Base-by-base conservation (phyloP, 164 flowering plant species). In the Vitis amurensis region DNA sequence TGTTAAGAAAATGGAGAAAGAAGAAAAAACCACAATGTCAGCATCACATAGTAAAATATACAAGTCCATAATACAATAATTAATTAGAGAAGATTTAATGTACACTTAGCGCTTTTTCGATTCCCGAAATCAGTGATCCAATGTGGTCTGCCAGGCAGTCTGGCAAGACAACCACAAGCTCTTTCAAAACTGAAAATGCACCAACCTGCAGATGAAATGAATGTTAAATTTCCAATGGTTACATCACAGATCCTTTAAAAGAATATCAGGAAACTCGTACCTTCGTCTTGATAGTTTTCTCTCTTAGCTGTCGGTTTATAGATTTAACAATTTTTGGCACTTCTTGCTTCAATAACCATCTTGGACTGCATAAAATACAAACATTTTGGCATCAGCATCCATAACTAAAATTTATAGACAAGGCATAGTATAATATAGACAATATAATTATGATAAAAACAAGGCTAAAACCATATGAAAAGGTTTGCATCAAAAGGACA, bases 211-310 rank as follows among this genome's bases (percentile, higher is more conserved):
- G 59, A 69, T 13, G 66, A 19, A 65, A 59, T 61, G 15, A 48
- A 71, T 8, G 30, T 52, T 15, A 61, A 17, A 53, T 37, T 69
- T 19, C 2, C 7, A 64, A 23, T 17, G 44, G 52, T 51, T 59
- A 5, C 53, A 61, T 15, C 4, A 8, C 11, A 11, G 15, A 71
- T 10, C 27, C 61, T 30, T 58, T 44, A 52, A 59, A 52, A 59
- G 0, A 8, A 44, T 19, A 67, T 23, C 37, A 61, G 47, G 27
- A 49, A 60, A 48, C 49, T 61, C 63, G 60, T 63, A 96, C 99
- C 97, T 96, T 96, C 31, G 98, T 91, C 83, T 96, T 96, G 74
- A 96, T 71, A 64, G 98, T 91, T 78, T 96, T 96, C 71, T 96
- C 99, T 47, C 97, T 92, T 17, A 96, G 82, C 77, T 90, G 98